Evolutionary conservation across 1,284 basidiomycete genomes (phyloP), one percentile per base, ranked within the genome.

Genomic region (Malassezia restricta): DNA sequence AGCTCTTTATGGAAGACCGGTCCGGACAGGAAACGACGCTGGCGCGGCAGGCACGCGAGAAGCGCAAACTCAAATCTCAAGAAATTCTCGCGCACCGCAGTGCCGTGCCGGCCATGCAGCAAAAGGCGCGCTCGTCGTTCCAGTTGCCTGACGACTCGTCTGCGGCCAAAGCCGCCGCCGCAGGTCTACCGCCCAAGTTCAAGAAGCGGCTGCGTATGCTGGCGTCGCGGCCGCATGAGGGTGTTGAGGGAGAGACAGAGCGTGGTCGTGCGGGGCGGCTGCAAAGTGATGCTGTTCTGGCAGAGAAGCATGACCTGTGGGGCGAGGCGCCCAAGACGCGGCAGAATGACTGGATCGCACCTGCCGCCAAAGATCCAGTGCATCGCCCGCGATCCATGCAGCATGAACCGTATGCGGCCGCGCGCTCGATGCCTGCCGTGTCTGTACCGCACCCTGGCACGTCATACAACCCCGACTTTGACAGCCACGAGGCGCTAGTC

Each of bases 391-490:
- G 20, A 12, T 54, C 52, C 2, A 42, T 40, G 33, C 5, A 35
- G 5, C 46, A 49, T 31, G 47, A 40, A 17, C 53, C 53, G 17
- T 9, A 8, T 7, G 47, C 42, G 5, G 6, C 39, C 1, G 53
- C 43, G 4, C 41, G 41, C 27, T 9, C 9, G 7, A 33, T 69
- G 0, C 80, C 83, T 4, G 83, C 86, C 0, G 79, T 91, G 1
- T 74, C 79, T 1, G 74, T 81, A 6, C 92, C 92, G 0, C 86
- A 87, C 60, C 82, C 83, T 28, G 92, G 92, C 15, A 80, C 83
- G 6, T 91, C 87, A n/a, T 96, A 98, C 75, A 96, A 96, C 73
- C 92, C 92, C 0, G 81, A 83, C 0, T 81, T 80, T 12, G 78
- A 80, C 8, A 81, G 83, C 0, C 87, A 95, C 71, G 80, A 83